Percentiles rank a stretch among this genome's conserved stretches.
These are phyloP conservation scores for Eucalyptus polyanthemos DNA, from an alignment of 345 rosid species.

Conservation along the genomic window DNA sequence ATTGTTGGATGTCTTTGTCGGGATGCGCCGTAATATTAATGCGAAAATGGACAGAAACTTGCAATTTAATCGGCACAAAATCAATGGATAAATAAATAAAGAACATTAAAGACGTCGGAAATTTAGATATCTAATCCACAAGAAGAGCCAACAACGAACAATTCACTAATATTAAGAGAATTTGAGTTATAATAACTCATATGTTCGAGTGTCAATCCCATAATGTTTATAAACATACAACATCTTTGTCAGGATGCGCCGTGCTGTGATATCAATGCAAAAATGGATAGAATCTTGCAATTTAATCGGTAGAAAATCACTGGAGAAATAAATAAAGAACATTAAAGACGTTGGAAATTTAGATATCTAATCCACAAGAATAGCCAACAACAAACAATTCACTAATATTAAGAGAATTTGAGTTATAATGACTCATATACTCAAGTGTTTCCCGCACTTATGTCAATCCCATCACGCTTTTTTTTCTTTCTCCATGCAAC, in stretches of 20 bases:
- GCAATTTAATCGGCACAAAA: fast-evolving
- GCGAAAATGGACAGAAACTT: fast-evolving
- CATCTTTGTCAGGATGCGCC: neutral
- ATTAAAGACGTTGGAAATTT: fast-evolving
- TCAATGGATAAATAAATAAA: fast-evolving
- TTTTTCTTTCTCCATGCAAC: too few relatives aligned
- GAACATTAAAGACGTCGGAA: fast-evolving
- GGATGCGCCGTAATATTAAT: fast-evolving
- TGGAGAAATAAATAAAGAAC: neutral
- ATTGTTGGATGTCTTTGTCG: neutral
- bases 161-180: neutral
- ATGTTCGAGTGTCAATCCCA: fast-evolving
- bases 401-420: neutral
- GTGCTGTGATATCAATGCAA: neutral
- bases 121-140: neutral
- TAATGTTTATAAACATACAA: too few relatives aligned
- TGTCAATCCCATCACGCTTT: neutral
- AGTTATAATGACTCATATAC: fast-evolving
- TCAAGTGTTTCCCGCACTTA: fast-evolving
- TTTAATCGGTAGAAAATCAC: neutral
- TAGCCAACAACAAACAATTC: fast-evolving
- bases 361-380: neutral
- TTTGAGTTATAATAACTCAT: too few relatives aligned
- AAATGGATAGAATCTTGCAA: fast-evolving
- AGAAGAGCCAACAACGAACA: fast-evolving